A percentile compares a stretch with the other conserved stretches of the same genome.
phyloP scores from a whole-genome alignment of 768 basidiomycete species.

The Rhodotorula graminis region DNA sequence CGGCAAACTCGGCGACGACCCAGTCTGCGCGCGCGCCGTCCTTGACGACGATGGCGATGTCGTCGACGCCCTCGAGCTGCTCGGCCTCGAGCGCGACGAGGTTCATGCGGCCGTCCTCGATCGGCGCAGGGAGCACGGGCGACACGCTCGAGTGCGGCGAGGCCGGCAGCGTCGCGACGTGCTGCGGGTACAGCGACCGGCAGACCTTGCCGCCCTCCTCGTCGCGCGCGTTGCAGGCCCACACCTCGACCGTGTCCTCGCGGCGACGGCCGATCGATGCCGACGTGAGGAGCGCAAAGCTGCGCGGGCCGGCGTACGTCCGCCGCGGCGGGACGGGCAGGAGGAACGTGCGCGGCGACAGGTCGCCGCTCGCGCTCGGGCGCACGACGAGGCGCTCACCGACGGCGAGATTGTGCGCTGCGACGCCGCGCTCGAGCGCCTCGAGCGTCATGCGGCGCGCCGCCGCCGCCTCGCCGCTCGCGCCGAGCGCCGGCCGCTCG shows the following conservation, averaged over 20 bases:
- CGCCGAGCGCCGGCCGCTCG: not conserved
- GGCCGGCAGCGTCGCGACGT: conserved; percentile 11
- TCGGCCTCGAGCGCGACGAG: conserved; percentile 13
- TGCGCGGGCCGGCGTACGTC: not conserved
- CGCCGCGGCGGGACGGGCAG: conserved; percentile 9
- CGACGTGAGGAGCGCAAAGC: conserved; percentile 22
- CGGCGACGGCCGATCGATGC: conserved; percentile 6
- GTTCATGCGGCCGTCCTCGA: conserved; percentile 4
- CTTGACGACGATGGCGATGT: conserved; percentile 14
- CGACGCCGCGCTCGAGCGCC: not conserved
- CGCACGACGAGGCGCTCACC: conserved; percentile 22
- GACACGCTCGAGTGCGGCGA: conserved; percentile 12
- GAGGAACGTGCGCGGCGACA: not conserved
- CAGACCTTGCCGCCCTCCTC: not conserved
- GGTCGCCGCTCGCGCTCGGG: not conserved
- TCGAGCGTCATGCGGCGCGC: not conserved
- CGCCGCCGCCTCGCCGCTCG: too few species aligned
- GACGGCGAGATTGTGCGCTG: not conserved
- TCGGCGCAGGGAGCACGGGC: conserved; percentile 24
- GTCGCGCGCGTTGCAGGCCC: not conserved
- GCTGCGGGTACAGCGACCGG: conserved; percentile 4
- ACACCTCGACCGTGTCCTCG: conserved; percentile 12
- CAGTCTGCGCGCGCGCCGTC: not conserved
- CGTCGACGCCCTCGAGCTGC: not conserved
- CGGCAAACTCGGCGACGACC: conserved; percentile 28